Percentiles rank a stretch among this genome's conserved stretches.
Evolutionary conservation across 441 rosid genomes (phyloP).

Genomic region (Omphalea diandra): DNA sequence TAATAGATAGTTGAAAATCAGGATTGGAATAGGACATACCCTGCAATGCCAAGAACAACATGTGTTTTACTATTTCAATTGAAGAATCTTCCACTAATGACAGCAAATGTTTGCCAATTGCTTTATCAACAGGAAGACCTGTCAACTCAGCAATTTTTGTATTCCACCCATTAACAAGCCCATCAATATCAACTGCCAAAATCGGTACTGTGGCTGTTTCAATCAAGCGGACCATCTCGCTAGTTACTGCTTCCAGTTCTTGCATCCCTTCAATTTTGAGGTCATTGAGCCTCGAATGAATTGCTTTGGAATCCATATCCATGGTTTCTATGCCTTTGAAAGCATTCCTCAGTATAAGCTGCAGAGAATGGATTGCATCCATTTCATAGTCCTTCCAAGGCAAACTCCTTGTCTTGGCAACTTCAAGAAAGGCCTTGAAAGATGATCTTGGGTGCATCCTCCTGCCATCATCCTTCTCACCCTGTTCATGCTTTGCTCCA

Average conservation of each 20-base stretch:
- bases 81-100: slow-evolving; percentile 84
- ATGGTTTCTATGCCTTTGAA: slow-evolving; percentile 54
- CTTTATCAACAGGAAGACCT: slow-evolving; percentile 78
- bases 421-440: slow-evolving; percentile 92
- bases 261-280: slow-evolving; percentile 78
- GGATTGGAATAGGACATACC: slow-evolving; percentile 45
- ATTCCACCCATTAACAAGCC: slow-evolving; percentile 92
- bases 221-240: slow-evolving; percentile 92
- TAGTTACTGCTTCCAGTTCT: slow-evolving; percentile 91
- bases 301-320: slow-evolving; percentile 47
- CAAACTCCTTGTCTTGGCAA: slow-evolving; percentile 77
- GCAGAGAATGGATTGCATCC: slow-evolving; percentile 98
- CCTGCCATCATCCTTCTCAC: slow-evolving; percentile 76
- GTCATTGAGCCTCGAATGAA: slow-evolving; percentile 67
- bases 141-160: slow-evolving; percentile 82
- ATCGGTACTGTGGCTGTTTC: slow-evolving; percentile 94
- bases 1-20: not conserved
- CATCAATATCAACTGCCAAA: slow-evolving; percentile 85
- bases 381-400: slow-evolving; percentile 98
- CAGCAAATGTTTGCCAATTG: slow-evolving; percentile 83
- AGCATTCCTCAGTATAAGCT: slow-evolving; percentile 84
- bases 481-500: slow-evolving; percentile 89
- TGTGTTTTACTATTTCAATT: slow-evolving; percentile 52
- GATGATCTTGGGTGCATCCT: slow-evolving; percentile 97
- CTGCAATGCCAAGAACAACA: slow-evolving; percentile 74